Evolutionary conservation across 2,329 filamentous ascomycete genomes (phyloP).

Genomic region (Aspergillus chevalieri): DNA sequence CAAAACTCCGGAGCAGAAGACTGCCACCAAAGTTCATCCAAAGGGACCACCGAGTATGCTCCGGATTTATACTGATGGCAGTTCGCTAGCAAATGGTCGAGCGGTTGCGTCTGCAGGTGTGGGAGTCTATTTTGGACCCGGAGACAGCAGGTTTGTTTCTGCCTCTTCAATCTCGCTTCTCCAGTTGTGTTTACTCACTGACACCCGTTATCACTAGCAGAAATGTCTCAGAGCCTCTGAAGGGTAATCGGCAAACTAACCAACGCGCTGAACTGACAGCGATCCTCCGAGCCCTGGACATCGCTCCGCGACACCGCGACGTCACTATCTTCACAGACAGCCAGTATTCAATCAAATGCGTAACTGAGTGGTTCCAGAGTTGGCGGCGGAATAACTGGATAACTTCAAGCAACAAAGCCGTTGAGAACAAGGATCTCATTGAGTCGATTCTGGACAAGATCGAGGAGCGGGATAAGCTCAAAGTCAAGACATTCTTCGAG

Average conservation of each 20-base stretch:
- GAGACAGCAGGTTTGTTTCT: conserved; percentile 47
- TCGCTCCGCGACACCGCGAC: conserved; percentile 60
- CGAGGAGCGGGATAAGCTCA: conserved; percentile 57
- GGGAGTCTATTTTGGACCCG: conserved; percentile 59
- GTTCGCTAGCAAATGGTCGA: conserved; percentile 54
- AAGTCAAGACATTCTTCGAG: conserved; percentile 62
- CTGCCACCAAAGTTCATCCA: conserved; percentile 40
- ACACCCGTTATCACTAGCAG: conserved; percentile 35
- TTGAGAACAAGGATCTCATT: conserved; percentile 84
- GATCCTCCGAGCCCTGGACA: conserved; percentile 74
- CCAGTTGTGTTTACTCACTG: conserved; percentile 14
- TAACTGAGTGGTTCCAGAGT: conserved; percentile 71
- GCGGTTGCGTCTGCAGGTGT: conserved; percentile 53
- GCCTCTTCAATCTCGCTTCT: background rate
- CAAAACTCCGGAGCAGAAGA: conserved; percentile 48
- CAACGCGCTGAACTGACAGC: conserved; percentile 93
- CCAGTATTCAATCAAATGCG: conserved; percentile 83
- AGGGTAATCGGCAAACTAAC: conserved; percentile 76
- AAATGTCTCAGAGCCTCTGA: conserved; percentile 70
- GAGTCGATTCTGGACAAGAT: conserved; percentile 65
- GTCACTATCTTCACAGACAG: conserved; percentile 83
- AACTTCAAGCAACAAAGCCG: conserved; percentile 61
- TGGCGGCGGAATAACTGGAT: conserved; percentile 77
- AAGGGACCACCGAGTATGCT: conserved; percentile 46
- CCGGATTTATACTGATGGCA: conserved; percentile 60